Base-by-base conservation (phyloP, 768 basidiomycete genomes). In the Boletus rubescentipes region DNA sequence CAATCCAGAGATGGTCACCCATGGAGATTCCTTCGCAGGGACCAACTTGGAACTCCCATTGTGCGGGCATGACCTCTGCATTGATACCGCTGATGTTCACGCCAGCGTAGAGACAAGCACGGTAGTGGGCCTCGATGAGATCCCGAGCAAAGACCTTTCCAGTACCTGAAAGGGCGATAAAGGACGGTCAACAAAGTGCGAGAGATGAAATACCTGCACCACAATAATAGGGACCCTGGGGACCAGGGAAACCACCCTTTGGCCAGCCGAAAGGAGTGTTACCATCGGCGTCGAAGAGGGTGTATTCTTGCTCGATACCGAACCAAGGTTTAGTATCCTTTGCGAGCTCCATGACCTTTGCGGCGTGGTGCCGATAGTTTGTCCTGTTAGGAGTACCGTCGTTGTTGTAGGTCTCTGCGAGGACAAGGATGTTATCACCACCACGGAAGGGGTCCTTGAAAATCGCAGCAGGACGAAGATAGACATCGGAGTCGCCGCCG, bases 31-130 rank as follows among this genome's bases (percentile, higher is more conserved):
- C 97, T 71, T 91, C 89, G 66, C 96, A 98, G 30, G 97, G 97
- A 49, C 97, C 96, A 63, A 99, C 93, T 75, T 99, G 97, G 89
- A 96, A 99, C 78, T 99, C 97, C 97, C 97, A 99, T 73, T 99
- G 97, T 51, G 95, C 87, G 15, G 97, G 96, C 96, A 98, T 98
- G 57, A 98, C 96, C 76, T 98, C 97, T 56, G 96, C 96, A 72
- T 98, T 99, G 78, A 99, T 98, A 69, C 97, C 97, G 61, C 91
- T 93, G 77, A 98, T 98, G 79, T 93, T 94, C 76, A 99, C 82
- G 62, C 94, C 95, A 51, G 94, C 76, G 70, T 96, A 95, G 49
- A 96, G 84, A 72, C 95, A 97, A 53, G 92, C 91, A 60, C 94
- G 92, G 78, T 98, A 98, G 78, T 99, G 97, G 35, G 97, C 97